Evolutionary conservation across 306 rosid genomes (phyloP), one percentile per base, ranked within the genome.

Genomic region (Cajanus cajan): DNA sequence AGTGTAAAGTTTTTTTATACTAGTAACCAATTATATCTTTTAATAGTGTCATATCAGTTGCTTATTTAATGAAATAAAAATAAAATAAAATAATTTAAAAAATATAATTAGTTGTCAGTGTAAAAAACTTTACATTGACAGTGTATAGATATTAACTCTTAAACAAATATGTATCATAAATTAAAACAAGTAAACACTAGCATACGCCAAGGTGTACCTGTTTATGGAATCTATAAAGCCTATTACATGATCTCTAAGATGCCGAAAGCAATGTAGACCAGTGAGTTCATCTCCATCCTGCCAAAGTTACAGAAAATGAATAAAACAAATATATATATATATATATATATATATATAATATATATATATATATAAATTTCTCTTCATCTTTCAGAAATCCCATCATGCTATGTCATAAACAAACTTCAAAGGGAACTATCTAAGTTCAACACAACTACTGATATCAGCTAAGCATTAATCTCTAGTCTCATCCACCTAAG

Each of bases 221-320:
- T 93, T 96, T 86, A 91, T 85, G 83, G 99, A 91, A 82, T 96
- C 99, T 69, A 93, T 90, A 61, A 97, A 90, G 70, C 88, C 88
- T 64, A 93, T 91, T 18, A 93, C 96, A 37, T 88, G 96, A 85
- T 96, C 98, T 79, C 97, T 87, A 47, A 96, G 97, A 87, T 96
- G 96, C 52, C 95, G 98, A 86, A 93, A 96, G 85, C 99, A 96
- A 77, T 96, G 99, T 57, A 96, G 85, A 87, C 99, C 99, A 77
- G 96, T 80, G 79, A 96, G 99, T 74, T 96, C 99, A 78, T 93
- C 99, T 70, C 98, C 99, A 54, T 93, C 96, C 99, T 96, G 72
- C 70, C 71, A 78, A 85, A 80, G 80, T 71, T 68, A 58, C 76
- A 78, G 72, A 41, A 84, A 71, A 79, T 31, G 63, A 81, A 77